phyloP scores from a whole-genome alignment of 1,284 basidiomycete species.

The Malassezia slooffiae region DNA sequence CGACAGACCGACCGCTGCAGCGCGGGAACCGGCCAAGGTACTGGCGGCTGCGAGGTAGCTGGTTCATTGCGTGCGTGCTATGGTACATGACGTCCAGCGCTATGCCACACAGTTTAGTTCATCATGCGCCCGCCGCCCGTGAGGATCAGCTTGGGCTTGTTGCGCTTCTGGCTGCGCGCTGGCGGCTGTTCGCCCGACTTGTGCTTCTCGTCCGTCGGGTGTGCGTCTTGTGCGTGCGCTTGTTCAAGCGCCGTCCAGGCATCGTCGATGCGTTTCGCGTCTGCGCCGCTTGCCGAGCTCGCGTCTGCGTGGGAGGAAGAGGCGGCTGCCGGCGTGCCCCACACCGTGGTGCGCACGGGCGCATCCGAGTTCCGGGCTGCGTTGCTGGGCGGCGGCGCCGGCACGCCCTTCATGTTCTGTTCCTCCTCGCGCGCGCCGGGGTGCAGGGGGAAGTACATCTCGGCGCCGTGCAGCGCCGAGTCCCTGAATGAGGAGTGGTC shows the following conservation, averaged over 20 bases:
- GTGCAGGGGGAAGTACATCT: conserved; percentile 37
- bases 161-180: conserved; percentile 20
- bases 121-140: conserved; percentile 30
- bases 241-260: conserved; percentile 41
- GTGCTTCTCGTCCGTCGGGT: conserved; percentile 18
- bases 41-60: background rate
- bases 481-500: conserved; percentile 35
- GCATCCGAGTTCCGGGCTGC: background rate
- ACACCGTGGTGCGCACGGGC: conserved; percentile 31
- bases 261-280: conserved; percentile 30
- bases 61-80: background rate
- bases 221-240: conserved; percentile 15
- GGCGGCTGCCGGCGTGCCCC: conserved; percentile 38
- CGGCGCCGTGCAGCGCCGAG: conserved; percentile 37
- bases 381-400: background rate
- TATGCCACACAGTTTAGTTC: background rate
- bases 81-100: background rate
- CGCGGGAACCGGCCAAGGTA: background rate
- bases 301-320: conserved; percentile 17
- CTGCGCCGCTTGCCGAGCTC: conserved; percentile 2
- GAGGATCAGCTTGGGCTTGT: conserved; percentile 41
- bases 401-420: conserved; percentile 16
- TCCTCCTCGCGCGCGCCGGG: conserved; percentile 22
- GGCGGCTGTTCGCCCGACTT: conserved; percentile 3
- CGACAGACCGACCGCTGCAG: background rate